Conservation (phyloP, 495 filamentous ascomycete species). For the Talaromyces wortmannii region DNA sequence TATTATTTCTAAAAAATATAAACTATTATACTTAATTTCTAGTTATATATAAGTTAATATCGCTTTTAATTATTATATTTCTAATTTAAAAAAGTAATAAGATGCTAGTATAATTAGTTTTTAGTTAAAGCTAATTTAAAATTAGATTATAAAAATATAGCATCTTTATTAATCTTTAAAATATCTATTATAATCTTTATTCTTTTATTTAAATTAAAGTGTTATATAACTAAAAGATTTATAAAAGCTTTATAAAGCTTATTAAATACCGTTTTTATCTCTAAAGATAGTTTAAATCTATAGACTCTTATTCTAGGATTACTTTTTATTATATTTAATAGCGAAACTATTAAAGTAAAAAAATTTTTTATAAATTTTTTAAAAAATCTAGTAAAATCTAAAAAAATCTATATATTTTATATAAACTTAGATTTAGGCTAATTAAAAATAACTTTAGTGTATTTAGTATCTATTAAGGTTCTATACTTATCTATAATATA, state of each 20-base stretch:
- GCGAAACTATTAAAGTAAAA: background rate
- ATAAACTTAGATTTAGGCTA: background rate
- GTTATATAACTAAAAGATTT: background rate
- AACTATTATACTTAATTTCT: background rate
- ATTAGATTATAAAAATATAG: background rate
- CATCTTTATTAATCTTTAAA: background rate
- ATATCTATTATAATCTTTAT: background rate
- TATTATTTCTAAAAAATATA: background rate
- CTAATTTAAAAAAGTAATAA: background rate
- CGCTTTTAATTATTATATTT: background rate
- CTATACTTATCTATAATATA: background rate
- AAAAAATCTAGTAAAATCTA: background rate
- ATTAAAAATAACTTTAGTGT: constrained; percentile 4
- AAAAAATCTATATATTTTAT: background rate
- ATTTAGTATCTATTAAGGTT: background rate
- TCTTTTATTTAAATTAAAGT: background rate
- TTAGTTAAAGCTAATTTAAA: background rate
- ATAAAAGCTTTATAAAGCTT: background rate
- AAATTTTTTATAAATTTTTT: background rate
- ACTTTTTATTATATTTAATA: background rate
- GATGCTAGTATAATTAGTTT: background rate
- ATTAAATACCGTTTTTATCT: background rate
- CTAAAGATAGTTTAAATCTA: background rate
- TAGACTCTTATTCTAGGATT: background rate
- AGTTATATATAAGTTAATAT: background rate